phyloP scores from a whole-genome alignment of 169 alveolate species.

The Plasmodium billcollinsi region DNA sequence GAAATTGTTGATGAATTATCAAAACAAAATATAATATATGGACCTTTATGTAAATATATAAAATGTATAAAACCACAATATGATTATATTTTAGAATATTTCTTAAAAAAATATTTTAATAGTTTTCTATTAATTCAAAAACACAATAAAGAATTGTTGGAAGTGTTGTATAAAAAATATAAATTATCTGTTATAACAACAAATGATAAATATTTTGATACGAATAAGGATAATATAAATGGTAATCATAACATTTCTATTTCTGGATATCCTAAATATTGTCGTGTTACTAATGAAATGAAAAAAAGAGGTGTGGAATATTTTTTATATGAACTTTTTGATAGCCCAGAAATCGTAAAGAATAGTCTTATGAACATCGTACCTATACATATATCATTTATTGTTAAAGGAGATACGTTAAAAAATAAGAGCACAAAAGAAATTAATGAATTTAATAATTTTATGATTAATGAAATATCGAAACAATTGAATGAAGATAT shows the following conservation, averaged over 20 bases:
- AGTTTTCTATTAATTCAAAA: conserved; percentile 44
- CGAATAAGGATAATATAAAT: no score
- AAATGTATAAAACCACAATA: conserved; percentile 73
- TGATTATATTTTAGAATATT: conserved; percentile 79
- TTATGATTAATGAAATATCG: conserved; percentile 80
- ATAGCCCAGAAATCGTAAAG: conserved; percentile 61
- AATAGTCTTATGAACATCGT: conserved; percentile 65
- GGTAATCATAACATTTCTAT: conserved; percentile 7
- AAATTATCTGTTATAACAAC: conserved; percentile 79
- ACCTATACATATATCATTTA: conserved; percentile 69
- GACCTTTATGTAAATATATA: conserved; percentile 77
- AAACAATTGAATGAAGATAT: conserved; percentile 79
- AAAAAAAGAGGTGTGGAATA: conserved; percentile 77
- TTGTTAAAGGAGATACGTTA: conserved; percentile 54
- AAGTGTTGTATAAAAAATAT: conserved; percentile 36
- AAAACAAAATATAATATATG: conserved; percentile 37
- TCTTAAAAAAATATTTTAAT: conserved; percentile 77
- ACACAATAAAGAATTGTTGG: conserved; percentile 23
- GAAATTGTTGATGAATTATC: conserved; percentile 44
- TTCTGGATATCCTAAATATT: conserved; percentile 20
- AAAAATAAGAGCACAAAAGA: conserved; percentile 35
- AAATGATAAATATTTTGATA: conserved; percentile 25
- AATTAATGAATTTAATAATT: conserved; percentile 66
- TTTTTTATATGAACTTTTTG: conserved; percentile 80
- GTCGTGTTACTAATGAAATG: conserved; percentile 80